Evolutionary conservation across 108 stramenopile genomes (phyloP), one percentile per base, ranked within the genome.

Genomic region (Skeletonema tropicum): DNA sequence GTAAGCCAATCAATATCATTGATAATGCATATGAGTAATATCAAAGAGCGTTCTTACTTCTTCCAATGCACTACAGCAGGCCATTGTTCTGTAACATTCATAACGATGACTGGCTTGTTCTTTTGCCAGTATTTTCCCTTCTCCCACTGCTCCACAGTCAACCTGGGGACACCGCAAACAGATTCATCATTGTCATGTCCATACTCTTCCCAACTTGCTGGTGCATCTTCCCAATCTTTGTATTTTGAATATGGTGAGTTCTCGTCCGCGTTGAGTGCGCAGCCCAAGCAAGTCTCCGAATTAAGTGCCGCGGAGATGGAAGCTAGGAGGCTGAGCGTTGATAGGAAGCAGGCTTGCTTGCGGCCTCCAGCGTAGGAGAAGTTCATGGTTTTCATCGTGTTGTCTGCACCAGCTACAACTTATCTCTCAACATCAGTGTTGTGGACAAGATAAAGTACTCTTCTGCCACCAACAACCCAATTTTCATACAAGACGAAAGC

Each of bases 91-190:
- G 77, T 79, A 6, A 79, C 77, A 63, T 79, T 79, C 70, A 67
- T 57, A 4, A 79, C 77, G 52, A 79, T 79, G 11, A 79, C 77
- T 6, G 77, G 77, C 31, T 71, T 65, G 64, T 72, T 60, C 32
- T 26, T 71, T 45, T 70, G 57, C 77, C 77, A 79, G 63, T 66
- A 79, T 48, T 57, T 57, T 1, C 71, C 77, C 13, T 30, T 30
- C 25, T 79, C 77, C 77, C 77, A 79, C 35, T 79, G 70, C 49
- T 72, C 77, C 1, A 79, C 77, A 25, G 77, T 42, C 32, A 79
- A 57, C 7, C 71, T 79, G 6, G 70, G 60, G 25, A 79, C 46
- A 32, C 77, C 57, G 17, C 77, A 79, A n/a, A 79, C 58, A 32
- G 17, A 58, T 48, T 61, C 61, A 32, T 67, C 64, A n/a, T 79